Evolutionary conservation across 495 filamentous ascomycete genomes (phyloP), one percentile per base, ranked within the genome.

Genomic region (Talaromyces liani): DNA sequence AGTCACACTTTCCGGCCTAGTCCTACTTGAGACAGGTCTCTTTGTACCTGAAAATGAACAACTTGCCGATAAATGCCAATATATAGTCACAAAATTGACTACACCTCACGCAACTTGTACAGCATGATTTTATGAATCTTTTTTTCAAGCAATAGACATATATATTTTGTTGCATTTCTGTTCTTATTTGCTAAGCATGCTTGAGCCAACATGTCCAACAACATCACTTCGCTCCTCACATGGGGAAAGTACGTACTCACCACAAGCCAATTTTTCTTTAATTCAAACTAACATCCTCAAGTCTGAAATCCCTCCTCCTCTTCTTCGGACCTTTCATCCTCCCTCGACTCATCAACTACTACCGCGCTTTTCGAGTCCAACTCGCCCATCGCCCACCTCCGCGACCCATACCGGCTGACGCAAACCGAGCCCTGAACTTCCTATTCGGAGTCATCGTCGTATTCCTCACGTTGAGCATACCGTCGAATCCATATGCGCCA

Each of bases 321-420:
- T 87, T 94, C 78, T 89, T 97, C 73, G 93, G 85, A 0, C 93
- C 93, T n/a, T 75, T 94, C 61, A 73, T 96, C 64, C 75, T 97
- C 58, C 90, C 90, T 34, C 88, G 89, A 59, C 73, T 84, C 58
- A 78, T 96, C 65, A 75, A 74, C 63, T 87, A 85, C 77, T 93
- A 93, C 76, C 87, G 89, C 66, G 77, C 79, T 45, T 63, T 84
- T 2, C 84, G 85, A 67, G 77, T 84, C 57, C 77, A 86, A n/a
- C 75, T 90, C 60, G 68, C 75, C 6, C 70, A 65, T 25, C 84
- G 81, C 10, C 87, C 89, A 5, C 66, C 84, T 7, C 85, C 91
- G 1, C 74, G 75, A 53, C 70, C 76, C 16, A 63, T 81, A 0
- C 76, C 82, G 0, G 22, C 66, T 1, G 76, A 77, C 41, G 72